Base-by-base conservation (phyloP, 441 rosid genomes). In the Dalechampia spathulata region DNA sequence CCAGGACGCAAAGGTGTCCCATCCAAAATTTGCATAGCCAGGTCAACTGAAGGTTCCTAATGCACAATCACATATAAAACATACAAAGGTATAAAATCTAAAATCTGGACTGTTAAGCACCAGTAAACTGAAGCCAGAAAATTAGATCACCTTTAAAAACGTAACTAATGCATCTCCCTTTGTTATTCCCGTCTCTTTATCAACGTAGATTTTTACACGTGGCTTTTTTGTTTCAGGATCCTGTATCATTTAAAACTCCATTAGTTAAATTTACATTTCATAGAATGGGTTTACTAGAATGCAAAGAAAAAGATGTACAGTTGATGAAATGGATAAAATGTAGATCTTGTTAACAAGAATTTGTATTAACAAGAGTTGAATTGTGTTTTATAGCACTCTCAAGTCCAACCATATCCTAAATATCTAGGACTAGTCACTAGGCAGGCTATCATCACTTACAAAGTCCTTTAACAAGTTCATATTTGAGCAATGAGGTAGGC, bases 121-220 rank as follows among this genome's bases (percentile, higher is more conserved):
- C 43, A 63, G 10, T 42, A 50, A 32, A 7, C 30, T 23, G 41
- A 10, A 47, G 60, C 55, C 60, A 28, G 45, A n/a, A 17, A 57
- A 27, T 55, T 25, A 52, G 53, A 72, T 50, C 79, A 87, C 96
- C 93, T 93, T 93, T 62, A 93, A 73, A 73, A 75, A 93, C 12
- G 97, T 82, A 66, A 93, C 76, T 55, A 93, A 84, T 48, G 99
- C 99, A 74, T 93, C 99, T 16, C 97, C 99, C 50, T 90, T 93
- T 69, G 71, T 69, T 72, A 67, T 80, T 73, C 97, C 90, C 5
- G 96, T 87, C 65, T 74, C 85, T 87, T 74, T 93, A 72, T 87
- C 87, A 58, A 75, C 67, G 75, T 93, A 93, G 58, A 93, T 83
- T 83, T 93, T 93, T 55, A 93, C 76, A 58, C 96, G 97, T 60